Evolutionary conservation across 345 rosid genomes (phyloP).

Genomic region (Nasturtium officinale): DNA sequence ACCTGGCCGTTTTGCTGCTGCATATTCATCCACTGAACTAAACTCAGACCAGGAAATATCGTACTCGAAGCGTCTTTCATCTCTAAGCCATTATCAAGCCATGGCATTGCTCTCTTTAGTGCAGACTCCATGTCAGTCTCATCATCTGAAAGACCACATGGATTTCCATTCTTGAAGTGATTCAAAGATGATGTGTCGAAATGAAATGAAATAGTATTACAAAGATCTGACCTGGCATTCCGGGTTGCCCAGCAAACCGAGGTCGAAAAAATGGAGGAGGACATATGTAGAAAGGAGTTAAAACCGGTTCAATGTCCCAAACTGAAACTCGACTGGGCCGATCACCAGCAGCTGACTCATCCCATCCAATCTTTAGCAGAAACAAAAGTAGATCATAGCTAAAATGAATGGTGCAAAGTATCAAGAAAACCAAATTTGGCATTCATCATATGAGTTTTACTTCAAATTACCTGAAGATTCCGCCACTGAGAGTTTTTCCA

Average conservation of each 20-base stretch:
- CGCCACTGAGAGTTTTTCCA: slow-evolving; percentile 99
- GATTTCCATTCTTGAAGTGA: neutral
- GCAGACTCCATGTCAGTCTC: slow-evolving; percentile 75
- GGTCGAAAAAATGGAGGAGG: slow-evolving; percentile 94
- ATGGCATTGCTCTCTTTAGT: slow-evolving; percentile 86
- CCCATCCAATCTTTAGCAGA: slow-evolving; percentile 87
- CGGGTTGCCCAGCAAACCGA: slow-evolving; percentile 74
- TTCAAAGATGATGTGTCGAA: slow-evolving; percentile 14
- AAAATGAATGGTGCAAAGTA: slow-evolving; percentile 19
- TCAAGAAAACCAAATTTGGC: neutral
- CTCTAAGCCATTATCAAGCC: slow-evolving; percentile 75
- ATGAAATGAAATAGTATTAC: slow-evolving; percentile 11
- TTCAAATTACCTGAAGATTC: slow-evolving; percentile 81
- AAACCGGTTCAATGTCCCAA: slow-evolving; percentile 97
- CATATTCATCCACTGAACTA: slow-evolving; percentile 94
- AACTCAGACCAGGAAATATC: slow-evolving; percentile 66
- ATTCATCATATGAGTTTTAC: slow-evolving; percentile 14
- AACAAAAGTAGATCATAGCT: neutral
- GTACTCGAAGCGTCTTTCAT: slow-evolving; percentile 69
- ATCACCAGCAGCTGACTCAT: slow-evolving; percentile 93
- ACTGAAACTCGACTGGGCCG: slow-evolving; percentile 78
- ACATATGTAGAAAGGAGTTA: slow-evolving; percentile 88
- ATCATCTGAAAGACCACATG: slow-evolving; percentile 56
- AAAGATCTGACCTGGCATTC: slow-evolving; percentile 65
- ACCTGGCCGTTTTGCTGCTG: slow-evolving; percentile 71